These are phyloP conservation scores for Claviceps paspali DNA, from an alignment of 2,329 filamentous ascomycete genomes.

Conservation along the genomic window DNA sequence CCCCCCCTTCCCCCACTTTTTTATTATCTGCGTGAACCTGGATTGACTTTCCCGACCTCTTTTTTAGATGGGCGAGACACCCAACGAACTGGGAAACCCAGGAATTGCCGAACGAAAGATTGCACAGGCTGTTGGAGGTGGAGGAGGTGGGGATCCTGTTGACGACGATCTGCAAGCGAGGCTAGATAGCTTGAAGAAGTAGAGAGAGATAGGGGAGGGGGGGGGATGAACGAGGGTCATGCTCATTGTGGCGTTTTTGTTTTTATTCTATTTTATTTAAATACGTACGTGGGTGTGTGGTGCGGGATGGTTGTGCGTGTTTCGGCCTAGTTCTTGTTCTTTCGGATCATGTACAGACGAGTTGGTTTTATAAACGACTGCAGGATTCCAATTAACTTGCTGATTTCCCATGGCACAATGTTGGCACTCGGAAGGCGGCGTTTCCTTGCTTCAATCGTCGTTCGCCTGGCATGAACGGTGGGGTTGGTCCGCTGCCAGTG, in stretches of 20 bases:
- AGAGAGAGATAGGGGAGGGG: neutral
- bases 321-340: neutral
- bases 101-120: constrained; percentile 60
- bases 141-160: constrained; percentile 37
- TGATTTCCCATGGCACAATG: too few relatives aligned
- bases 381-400: too few relatives aligned
- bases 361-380: too few relatives aligned
- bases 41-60: constrained; percentile 6
- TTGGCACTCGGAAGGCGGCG: too few relatives aligned
- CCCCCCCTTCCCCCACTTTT: too few relatives aligned
- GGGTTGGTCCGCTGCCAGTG: too few relatives aligned
- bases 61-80: constrained; percentile 74
- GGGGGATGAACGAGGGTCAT: neutral
- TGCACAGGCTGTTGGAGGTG: constrained; percentile 69
- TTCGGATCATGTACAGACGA: too few relatives aligned
- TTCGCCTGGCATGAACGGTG: too few relatives aligned
- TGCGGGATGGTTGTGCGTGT: neutral
- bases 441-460: too few relatives aligned
- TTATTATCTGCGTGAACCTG: neutral
- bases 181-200: constrained; percentile 67
- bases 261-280: neutral
- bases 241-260: neutral
- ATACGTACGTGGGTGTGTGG: too few relatives aligned
- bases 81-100: constrained; percentile 63
- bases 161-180: constrained; percentile 91